Evolutionary conservation across 2,329 filamentous ascomycete species (phyloP).

Genomic region (Aspergillus japonicus): DNA sequence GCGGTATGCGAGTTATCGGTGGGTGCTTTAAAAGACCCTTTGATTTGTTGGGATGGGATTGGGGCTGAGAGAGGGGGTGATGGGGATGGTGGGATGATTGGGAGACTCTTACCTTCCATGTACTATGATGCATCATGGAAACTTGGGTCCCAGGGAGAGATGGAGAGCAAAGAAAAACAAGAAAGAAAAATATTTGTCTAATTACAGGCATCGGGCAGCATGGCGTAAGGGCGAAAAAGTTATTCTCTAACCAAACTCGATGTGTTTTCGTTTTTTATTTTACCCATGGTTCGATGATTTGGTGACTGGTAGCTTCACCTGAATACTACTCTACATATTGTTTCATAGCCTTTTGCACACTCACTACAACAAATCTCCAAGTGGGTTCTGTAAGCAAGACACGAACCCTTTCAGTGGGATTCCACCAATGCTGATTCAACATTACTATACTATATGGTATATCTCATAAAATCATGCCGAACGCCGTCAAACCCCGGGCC

Average conservation of each 20-base stretch:
- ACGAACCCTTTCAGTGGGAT: neutral
- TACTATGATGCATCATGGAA: neutral
- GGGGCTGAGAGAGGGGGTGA: neutral
- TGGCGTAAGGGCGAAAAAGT: constrained; percentile 39
- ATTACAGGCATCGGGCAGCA: constrained; percentile 39
- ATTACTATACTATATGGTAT: neutral
- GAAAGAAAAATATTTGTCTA: constrained; percentile 28
- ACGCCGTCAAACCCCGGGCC: neutral
- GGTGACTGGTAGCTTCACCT: neutral
- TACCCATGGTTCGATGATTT: neutral
- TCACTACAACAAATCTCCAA: neutral
- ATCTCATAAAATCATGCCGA: neutral
- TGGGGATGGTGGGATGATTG: neutral
- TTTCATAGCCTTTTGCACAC: constrained; percentile 10
- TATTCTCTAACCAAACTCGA: neutral
- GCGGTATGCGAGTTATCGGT: constrained; percentile 91
- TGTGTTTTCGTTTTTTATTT: neutral
- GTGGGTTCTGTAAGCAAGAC: neutral
- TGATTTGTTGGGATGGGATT: neutral
- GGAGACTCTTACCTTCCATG: neutral
- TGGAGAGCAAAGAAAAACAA: constrained; percentile 15
- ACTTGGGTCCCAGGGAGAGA: constrained; percentile 3
- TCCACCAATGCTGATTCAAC: too few species aligned
- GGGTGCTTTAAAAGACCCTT: constrained; percentile 47
- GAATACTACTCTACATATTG: neutral